Percentiles rank a stretch among this genome's conserved stretches.
phyloP scores from a whole-genome alignment of 2,329 filamentous ascomycete genomes.

The Seiridium unicorne region DNA sequence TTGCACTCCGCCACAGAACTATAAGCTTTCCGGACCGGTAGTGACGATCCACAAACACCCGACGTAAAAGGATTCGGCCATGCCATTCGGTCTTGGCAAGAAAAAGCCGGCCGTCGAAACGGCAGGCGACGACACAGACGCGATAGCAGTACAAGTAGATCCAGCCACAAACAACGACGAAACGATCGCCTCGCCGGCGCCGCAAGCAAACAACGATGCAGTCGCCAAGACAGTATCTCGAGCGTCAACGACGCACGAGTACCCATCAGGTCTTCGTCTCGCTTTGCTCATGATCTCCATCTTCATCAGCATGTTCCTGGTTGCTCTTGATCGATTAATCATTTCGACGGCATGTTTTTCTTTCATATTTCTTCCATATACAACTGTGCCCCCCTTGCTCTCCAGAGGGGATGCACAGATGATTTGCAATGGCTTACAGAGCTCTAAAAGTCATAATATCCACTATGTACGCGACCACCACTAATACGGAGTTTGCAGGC shows the following conservation, averaged over 20 bases:
- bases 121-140: neutral
- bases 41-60: too few relatives aligned
- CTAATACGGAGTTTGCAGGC: conserved; percentile 15
- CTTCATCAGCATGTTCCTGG: conserved; percentile 35
- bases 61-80: neutral
- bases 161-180: neutral
- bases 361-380: neutral
- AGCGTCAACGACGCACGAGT: conserved; percentile 20
- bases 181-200: neutral
- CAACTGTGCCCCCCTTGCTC: neutral
- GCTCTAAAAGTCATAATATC: too few relatives aligned
- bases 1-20: neutral
- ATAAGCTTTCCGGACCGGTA: neutral
- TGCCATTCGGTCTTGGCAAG: conserved; percentile 6
- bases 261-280: conserved; percentile 30
- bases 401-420: too few relatives aligned
- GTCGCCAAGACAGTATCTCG: conserved; percentile 6
- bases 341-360: conserved; percentile 25
- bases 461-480: neutral
- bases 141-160: neutral
- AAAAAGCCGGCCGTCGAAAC: neutral
- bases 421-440: too few relatives aligned
- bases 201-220: neutral
- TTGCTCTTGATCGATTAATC: conserved; percentile 36
- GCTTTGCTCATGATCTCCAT: conserved; percentile 30